Base-by-base conservation (phyloP, 345 rosid species). In the Cochlearia excelsa region DNA sequence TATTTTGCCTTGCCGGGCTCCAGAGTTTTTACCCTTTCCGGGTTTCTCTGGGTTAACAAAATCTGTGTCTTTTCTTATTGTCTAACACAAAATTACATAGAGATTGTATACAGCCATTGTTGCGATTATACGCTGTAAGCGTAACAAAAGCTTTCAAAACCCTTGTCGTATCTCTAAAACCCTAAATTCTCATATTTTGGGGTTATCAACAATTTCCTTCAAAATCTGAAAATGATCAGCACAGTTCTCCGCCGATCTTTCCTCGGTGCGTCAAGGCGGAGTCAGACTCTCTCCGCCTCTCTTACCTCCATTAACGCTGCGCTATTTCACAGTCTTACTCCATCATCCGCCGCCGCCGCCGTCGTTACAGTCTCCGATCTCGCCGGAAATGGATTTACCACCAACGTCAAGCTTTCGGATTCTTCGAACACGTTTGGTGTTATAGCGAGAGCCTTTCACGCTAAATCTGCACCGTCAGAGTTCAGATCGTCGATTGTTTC, bases 401-500 rank as follows among this genome's bases (percentile, higher is more conserved):
- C 46, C 0, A 35, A 35, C 39, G 41, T 23, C 37, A 53, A 38
- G 26, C 3, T 10, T 40, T 2, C 29, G 37, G 26, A 44, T 26
- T 9, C 53, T 1, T 10, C 27, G 7, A 43, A 10, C 1, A 54
- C 33, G 1, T 69, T 50, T 52, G 64, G 59, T 39, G 37, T 66
- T 23, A 64, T 16, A 54, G 76, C 28, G 4, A 85, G 80, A 59
- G 63, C 51, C 37, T 80, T 90, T 63, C 94, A 84, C 51, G 75
- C 60, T 46, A 75, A 70, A 57, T 65, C 96, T 26, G 69, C 72
- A 10, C 82, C 79, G 26, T 77, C 79, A 49, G 71, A 66, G 46
- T 88, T 76, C 56, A 75, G 73, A 64, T 74, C 85, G 27, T 73
- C 86, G 30, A 6, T 37, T 46, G 54, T 47, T 42, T 60, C 74